Evolutionary conservation across 352 stramenopile genomes (phyloP).

Genomic region (Globisporangium solare): DNA sequence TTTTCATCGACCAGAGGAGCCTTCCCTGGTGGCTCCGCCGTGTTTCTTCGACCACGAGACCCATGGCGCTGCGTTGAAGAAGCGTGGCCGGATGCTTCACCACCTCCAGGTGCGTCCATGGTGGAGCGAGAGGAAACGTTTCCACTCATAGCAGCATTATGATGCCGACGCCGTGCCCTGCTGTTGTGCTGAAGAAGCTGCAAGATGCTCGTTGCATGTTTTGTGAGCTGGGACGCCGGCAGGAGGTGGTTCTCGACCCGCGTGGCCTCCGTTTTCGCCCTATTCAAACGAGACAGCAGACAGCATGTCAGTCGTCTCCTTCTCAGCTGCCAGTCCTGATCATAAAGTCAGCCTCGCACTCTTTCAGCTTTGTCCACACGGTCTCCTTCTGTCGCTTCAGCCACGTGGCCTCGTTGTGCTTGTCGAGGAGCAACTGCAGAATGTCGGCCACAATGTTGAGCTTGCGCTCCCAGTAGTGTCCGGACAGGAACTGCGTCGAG

Average conservation of each 20-base stretch:
- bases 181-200: conserved; percentile 22
- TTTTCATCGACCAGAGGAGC: not conserved
- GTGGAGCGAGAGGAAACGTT: not conserved
- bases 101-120: not conserved
- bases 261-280: conserved; percentile 8
- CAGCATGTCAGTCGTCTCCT: not conserved
- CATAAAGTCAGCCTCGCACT: conserved; percentile 11
- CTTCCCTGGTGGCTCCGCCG: not conserved
- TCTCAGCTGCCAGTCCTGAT: not conserved
- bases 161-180: not conserved
- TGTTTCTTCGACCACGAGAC: too few relatives aligned
- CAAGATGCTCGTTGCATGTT: conserved; percentile 30
- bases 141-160: not conserved
- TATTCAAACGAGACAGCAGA: conserved; percentile 3
- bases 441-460: conserved; percentile 55
- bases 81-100: not conserved
- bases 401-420: conserved; percentile 40
- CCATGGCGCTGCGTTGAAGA: too few relatives aligned
- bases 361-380: conserved; percentile 45
- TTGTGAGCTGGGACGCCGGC: conserved; percentile 11
- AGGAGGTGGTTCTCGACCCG: conserved; percentile 44
- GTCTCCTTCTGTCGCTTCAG: conserved; percentile 39
- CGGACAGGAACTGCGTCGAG: conserved; percentile 55
- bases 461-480: conserved; percentile 55
- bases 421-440: conserved; percentile 35